phyloP scores from a whole-genome alignment of 2,329 filamentous ascomycete species.

The Pseudofabraea citricarpa region DNA sequence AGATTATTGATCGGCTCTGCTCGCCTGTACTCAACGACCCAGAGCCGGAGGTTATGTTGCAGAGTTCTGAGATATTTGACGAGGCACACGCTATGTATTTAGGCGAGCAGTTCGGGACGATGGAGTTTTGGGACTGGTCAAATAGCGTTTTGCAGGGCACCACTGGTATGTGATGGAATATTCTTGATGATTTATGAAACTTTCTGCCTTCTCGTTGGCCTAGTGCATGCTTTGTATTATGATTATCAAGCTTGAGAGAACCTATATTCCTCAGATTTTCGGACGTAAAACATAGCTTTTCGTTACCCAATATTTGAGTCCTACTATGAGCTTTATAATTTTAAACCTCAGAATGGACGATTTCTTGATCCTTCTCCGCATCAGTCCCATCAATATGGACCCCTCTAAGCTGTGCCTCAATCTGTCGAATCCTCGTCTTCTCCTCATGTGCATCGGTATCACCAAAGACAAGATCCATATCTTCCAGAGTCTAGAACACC shows the following conservation, averaged over 20 bases:
- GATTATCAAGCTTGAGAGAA: no score
- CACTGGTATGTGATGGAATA: no score
- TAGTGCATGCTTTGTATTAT: no score
- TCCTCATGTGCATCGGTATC: constrained; percentile 33
- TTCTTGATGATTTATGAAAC: no score
- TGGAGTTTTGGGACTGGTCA: constrained; percentile 6
- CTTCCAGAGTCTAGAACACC: constrained; percentile 38
- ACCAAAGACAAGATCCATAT: constrained; percentile 47
- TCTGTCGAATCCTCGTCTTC: constrained; percentile 19
- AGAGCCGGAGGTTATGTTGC: constrained; percentile 2
- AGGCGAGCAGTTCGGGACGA: constrained; percentile 5
- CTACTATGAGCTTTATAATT: no score
- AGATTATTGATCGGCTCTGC: constrained; percentile 33
- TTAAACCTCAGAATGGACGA: constrained; percentile 7
- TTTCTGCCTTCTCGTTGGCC: no score
- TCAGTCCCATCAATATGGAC: constrained; percentile 12
- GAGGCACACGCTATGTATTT: constrained; percentile 3
- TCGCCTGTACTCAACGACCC: constrained; percentile 25
- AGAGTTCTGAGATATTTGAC: constrained; percentile 3
- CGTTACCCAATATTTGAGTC: no score
- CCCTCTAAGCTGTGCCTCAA: constrained; percentile 16
- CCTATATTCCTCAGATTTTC: no score
- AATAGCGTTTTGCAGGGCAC: constrained; percentile 1
- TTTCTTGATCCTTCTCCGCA: constrained; percentile 9
- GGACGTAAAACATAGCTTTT: no score